phyloP scores from a whole-genome alignment of 208 protist species.

The Trypanosoma scelopori region DNA sequence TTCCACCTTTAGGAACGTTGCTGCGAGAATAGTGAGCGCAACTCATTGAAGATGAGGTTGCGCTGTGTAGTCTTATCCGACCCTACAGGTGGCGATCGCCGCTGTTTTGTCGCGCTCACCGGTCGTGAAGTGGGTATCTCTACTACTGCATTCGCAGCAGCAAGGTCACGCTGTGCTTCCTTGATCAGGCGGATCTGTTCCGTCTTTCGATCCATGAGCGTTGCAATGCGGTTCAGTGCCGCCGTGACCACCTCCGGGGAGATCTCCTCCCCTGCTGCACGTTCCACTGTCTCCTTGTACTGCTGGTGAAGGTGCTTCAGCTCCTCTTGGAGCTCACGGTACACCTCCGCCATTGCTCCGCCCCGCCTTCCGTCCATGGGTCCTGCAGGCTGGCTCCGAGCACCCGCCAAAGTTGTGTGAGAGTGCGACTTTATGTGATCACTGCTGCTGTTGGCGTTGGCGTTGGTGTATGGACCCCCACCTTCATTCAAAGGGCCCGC shows the following conservation, averaged over 20 bases:
- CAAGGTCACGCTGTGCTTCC: conserved; percentile 49
- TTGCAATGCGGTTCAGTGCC: conserved; percentile 52
- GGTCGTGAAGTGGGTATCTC: conserved; percentile 17
- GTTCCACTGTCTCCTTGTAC: conserved; percentile 71
- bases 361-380: background rate
- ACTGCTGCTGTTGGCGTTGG: background rate
- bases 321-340: conserved; percentile 66
- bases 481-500: background rate
- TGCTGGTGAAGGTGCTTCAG: conserved; percentile 62
- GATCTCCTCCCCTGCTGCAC: conserved; percentile 45
- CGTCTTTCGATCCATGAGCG: conserved; percentile 73
- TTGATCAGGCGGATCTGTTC: conserved; percentile 79
- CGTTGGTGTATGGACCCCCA: background rate
- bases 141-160: conserved; percentile 9
- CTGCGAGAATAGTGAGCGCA: conserved; percentile 63
- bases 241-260: conserved; percentile 55
- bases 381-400: conserved; percentile 8
- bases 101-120: conserved; percentile 2
- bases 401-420: background rate
- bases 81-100: conserved; percentile 14
- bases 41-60: conserved; percentile 76
- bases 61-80: conserved; percentile 62
- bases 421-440: conserved; percentile 2
- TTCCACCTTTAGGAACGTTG: conserved; percentile 16
- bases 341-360: conserved; percentile 52